A percentile compares a stretch with the other conserved stretches of the same genome.
These are phyloP conservation scores for Aspergillus cavernicola DNA, from an alignment of 495 filamentous ascomycete genomes.

Conservation along the genomic window DNA sequence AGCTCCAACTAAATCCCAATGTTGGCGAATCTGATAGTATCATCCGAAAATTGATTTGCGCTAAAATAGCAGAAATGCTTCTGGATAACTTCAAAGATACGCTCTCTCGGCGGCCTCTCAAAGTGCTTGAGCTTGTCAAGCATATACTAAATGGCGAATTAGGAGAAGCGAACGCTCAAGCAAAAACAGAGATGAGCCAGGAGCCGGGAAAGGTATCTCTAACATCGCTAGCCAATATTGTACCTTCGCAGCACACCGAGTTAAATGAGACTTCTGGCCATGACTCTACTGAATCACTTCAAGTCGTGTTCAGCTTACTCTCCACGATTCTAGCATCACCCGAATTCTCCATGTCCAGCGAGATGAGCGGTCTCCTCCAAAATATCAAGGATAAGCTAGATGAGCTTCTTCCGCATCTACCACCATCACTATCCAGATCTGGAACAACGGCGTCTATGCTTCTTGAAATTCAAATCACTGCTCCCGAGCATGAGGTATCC, in stretches of 20 bases:
- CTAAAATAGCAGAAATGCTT: slow-evolving; percentile 64
- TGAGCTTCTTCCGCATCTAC: slow-evolving; percentile 39
- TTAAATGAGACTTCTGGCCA: slow-evolving; percentile 27
- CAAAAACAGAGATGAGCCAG: neutral
- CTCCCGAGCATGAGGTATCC: slow-evolving; percentile 47
- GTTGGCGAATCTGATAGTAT: slow-evolving; percentile 34
- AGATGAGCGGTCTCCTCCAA: slow-evolving; percentile 40
- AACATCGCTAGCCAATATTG: slow-evolving; percentile 37
- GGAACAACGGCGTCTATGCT: slow-evolving; percentile 53
- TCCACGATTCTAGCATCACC: slow-evolving; percentile 63
- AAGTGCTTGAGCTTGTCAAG: slow-evolving; percentile 59
- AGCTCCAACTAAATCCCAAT: slow-evolving; percentile 21
- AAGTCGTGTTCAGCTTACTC: slow-evolving; percentile 62
- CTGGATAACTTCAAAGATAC: slow-evolving; percentile 64
- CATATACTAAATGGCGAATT: slow-evolving; percentile 51
- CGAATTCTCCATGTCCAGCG: slow-evolving; percentile 51
- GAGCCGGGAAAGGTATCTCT: slow-evolving; percentile 29
- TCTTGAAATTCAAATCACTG: slow-evolving; percentile 54
- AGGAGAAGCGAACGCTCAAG: slow-evolving; percentile 8
- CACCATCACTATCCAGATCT: slow-evolving; percentile 33
- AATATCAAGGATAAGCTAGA: slow-evolving; percentile 50
- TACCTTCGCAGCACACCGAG: slow-evolving; percentile 15
- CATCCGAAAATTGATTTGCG: slow-evolving; percentile 51
- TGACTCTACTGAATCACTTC: slow-evolving; percentile 48
- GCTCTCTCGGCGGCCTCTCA: slow-evolving; percentile 58